Conservation (phyloP, 805 yeast species). For the Danielozyma ontarioensis region DNA sequence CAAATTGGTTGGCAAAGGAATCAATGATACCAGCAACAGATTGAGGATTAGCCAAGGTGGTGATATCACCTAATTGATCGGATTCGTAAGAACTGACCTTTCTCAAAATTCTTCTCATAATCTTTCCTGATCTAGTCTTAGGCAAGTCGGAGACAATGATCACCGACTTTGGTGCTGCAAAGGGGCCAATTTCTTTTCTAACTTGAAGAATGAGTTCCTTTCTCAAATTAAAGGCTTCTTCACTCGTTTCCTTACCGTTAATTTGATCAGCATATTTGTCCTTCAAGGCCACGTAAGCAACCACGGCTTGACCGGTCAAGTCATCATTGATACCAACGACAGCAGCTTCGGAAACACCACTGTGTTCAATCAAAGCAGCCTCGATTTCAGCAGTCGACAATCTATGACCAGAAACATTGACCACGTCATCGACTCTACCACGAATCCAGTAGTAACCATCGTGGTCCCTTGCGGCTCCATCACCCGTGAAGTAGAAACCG, state of each 20-base stretch:
- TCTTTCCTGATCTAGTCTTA: conserved; percentile 82
- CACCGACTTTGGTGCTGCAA: conserved; percentile 78
- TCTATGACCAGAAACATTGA: conserved; percentile 82
- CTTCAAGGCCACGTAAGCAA: conserved; percentile 75
- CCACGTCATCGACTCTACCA: conserved; percentile 87
- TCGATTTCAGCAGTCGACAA: conserved; percentile 87
- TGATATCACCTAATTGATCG: conserved; percentile 75
- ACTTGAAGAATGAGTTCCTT: conserved; percentile 65
- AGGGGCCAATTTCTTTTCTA: conserved; percentile 77
- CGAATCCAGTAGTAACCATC: conserved; percentile 84
- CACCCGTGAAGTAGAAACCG: conserved; percentile 82
- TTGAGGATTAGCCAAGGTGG: conserved; percentile 73
- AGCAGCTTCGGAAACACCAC: conserved; percentile 69
- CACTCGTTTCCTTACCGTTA: conserved; percentile 27
- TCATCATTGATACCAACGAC: conserved; percentile 82
- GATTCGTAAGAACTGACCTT: conserved; percentile 71
- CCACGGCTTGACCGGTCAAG: conserved; percentile 82
- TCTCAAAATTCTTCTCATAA: conserved; percentile 81
- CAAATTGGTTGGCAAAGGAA: conserved; percentile 34
- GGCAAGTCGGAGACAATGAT: conserved; percentile 74
- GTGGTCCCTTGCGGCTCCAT: conserved; percentile 81
- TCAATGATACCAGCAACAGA: conserved; percentile 63
- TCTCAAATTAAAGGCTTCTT: conserved; percentile 50
- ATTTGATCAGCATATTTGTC: conserved; percentile 31
- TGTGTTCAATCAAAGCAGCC: conserved; percentile 72